These are phyloP conservation scores for Rhodomyrtus tomentosa DNA, from an alignment of 345 rosid genomes.

Conservation along the genomic window DNA sequence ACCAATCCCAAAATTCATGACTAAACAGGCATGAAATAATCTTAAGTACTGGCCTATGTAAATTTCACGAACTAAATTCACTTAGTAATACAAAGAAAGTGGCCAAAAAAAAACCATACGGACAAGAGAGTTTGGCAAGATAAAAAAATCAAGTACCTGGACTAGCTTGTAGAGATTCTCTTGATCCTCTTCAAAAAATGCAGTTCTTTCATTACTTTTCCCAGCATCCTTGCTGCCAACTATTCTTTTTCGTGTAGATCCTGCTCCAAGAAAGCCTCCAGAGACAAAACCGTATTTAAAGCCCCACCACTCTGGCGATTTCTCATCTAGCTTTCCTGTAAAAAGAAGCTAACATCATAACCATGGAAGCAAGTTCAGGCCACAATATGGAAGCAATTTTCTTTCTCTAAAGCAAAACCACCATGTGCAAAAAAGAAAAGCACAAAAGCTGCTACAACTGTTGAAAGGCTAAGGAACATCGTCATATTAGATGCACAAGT, in stretches of 20 bases:
- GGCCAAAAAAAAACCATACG: background rate
- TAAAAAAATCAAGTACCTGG: constrained; percentile 34
- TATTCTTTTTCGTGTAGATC: constrained; percentile 37
- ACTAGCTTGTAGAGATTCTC: constrained; percentile 94
- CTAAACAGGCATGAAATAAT: background rate
- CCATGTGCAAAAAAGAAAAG: background rate
- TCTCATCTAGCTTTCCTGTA: constrained; percentile 36
- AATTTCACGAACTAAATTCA: background rate
- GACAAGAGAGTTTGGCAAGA: background rate
- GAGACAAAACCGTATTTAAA: constrained; percentile 69
- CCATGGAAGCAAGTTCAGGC: background rate
- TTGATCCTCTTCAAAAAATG: constrained; percentile 86
- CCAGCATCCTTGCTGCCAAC: constrained; percentile 15
- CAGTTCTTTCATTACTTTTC: constrained; percentile 32
- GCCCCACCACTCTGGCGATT: constrained; percentile 91
- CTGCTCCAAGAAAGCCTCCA: constrained; percentile 90
- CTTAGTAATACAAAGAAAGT: background rate
- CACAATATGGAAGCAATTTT: background rate
- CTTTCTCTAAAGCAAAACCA: background rate
- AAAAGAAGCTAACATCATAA: background rate
- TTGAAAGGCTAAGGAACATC: background rate
- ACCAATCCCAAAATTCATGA: background rate
- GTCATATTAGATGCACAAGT: background rate
- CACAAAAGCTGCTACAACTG: background rate
- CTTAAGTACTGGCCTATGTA: background rate